Percentiles rank a stretch among this genome's conserved stretches.
Evolutionary conservation across 441 rosid species (phyloP).

Genomic region (Aleurites moluccanus): DNA sequence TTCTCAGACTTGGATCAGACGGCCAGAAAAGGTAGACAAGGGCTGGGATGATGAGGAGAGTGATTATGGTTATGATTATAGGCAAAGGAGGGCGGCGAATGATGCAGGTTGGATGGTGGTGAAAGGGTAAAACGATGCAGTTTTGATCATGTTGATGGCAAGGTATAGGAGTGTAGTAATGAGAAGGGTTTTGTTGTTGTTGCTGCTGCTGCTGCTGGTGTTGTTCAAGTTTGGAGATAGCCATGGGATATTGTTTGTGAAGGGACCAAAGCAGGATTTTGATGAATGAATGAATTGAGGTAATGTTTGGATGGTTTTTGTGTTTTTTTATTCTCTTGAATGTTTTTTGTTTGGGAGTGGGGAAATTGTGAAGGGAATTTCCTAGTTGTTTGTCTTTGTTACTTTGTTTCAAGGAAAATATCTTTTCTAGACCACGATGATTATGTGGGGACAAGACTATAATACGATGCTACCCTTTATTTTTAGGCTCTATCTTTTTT

Average conservation of each 20-base stretch:
- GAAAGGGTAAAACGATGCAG: conserved; percentile 27
- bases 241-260: conserved; percentile 26
- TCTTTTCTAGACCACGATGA: not conserved
- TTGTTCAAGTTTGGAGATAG: conserved; percentile 30
- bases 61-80: conserved; percentile 17
- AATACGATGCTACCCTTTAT: too few relatives aligned
- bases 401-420: not conserved
- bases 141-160: conserved; percentile 29
- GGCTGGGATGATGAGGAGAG: conserved; percentile 42
- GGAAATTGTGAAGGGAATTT: conserved; percentile 18
- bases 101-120: conserved; percentile 12
- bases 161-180: conserved; percentile 40
- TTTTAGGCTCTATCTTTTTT: too few relatives aligned
- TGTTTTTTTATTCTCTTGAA: not conserved
- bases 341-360: conserved; percentile 7
- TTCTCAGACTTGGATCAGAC: conserved; percentile 54
- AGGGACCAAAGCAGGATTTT: conserved; percentile 18
- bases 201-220: conserved; percentile 17
- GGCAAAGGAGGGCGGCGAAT: conserved; percentile 20
- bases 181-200: conserved; percentile 19
- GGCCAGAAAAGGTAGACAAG: conserved; percentile 59
- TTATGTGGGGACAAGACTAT: not conserved
- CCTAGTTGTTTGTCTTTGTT: conserved; percentile 4
- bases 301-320: conserved; percentile 22
- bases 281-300: not conserved